Percentiles rank a stretch among this genome's conserved stretches.
These are phyloP conservation scores for Chamaecrista fasciculata DNA, from an alignment of 306 rosid genomes.

Conservation along the genomic window DNA sequence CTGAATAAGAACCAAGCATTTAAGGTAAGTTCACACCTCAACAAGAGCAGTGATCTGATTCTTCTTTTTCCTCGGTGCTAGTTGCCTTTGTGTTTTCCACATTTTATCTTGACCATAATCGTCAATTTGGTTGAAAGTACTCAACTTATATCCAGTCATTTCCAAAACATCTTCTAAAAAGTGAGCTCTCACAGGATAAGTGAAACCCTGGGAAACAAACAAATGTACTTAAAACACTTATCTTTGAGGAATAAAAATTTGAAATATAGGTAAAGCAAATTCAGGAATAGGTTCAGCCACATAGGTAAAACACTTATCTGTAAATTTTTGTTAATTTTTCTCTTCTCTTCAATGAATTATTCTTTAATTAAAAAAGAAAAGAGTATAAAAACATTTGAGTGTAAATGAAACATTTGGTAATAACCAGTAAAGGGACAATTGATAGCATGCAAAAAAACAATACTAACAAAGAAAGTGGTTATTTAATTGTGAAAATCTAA, in stretches of 20 bases:
- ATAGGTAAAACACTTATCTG: no score
- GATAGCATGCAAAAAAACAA: neutral
- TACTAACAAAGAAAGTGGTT: neutral
- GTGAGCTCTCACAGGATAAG: constrained; percentile 77
- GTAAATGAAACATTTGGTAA: neutral
- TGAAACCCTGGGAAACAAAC: constrained; percentile 69
- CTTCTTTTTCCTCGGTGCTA: constrained; percentile 83
- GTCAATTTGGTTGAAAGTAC: constrained; percentile 87
- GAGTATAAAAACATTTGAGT: neutral
- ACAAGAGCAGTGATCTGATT: constrained; percentile 87
- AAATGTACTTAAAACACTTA: constrained; percentile 26
- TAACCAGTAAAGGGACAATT: neutral
- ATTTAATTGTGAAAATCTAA: neutral
- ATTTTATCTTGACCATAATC: constrained; percentile 96
- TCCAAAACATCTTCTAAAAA: constrained; percentile 92
- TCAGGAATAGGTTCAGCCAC: constrained; percentile 13
- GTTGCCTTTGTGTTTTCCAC: constrained; percentile 96
- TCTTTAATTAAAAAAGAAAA: no score
- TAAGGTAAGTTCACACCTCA: constrained; percentile 56
- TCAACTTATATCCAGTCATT: constrained; percentile 81
- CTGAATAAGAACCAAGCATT: constrained; percentile 5
- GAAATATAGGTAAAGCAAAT: constrained; percentile 24
- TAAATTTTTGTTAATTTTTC: no score
- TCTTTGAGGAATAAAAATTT: neutral
- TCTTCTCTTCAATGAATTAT: no score